Conservation (phyloP, 371 early-diverging fungal species). For the Massospora cicadina region DNA sequence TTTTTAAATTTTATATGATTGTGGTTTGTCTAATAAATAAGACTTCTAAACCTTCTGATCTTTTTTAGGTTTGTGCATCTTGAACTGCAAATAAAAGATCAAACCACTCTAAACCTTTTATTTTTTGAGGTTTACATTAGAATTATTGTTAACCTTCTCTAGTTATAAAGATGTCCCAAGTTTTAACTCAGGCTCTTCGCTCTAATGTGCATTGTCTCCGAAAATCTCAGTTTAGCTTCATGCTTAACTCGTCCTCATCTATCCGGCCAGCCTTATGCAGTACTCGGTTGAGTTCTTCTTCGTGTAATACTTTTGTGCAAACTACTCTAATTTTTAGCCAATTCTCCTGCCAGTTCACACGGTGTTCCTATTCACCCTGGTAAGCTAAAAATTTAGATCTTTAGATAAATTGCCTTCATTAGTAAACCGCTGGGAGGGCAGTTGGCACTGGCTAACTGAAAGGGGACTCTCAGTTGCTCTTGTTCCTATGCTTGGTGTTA, state of each 20-base stretch:
- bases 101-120: no score
- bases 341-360: not conserved
- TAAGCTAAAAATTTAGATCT: not conserved
- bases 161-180: not conserved
- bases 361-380: not conserved
- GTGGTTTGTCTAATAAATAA: no score
- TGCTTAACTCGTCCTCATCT: not conserved
- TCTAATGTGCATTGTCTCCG: not conserved
- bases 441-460: conserved; percentile 86
- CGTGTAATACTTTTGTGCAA: not conserved
- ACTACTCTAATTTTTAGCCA: not conserved
- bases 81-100: no score
- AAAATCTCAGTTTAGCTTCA: not conserved
- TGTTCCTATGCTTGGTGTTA: conserved; percentile 57
- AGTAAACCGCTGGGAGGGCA: conserved; percentile 25
- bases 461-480: conserved; percentile 54
- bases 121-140: no score
- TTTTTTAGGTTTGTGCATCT: no score
- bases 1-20: no score
- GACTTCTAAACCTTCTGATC: no score
- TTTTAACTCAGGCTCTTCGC: not conserved
- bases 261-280: not conserved
- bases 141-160: not conserved
- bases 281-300: not conserved
- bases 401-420: not conserved